phyloP scores from a whole-genome alignment of 257 asterid species.

The Capsicum chinense region DNA sequence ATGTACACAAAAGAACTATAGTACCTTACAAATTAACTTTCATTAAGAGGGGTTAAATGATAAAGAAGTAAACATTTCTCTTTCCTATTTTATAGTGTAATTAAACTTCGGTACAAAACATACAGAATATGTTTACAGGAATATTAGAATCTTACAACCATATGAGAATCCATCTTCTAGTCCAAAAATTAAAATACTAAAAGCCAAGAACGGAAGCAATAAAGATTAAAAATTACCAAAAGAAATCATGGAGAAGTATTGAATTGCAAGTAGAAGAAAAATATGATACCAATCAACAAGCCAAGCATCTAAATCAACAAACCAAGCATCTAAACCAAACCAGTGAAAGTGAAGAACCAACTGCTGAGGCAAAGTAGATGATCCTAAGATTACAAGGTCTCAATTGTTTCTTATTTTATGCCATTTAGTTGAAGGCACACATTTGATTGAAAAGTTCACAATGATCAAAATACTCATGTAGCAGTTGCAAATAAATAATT shows the following conservation, averaged over 20 bases:
- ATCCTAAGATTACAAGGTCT: slow-evolving; percentile 19
- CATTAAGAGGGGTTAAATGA: too few relatives aligned
- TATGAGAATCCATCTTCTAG: not conserved
- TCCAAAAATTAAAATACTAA: not conserved
- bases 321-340: slow-evolving; percentile 17
- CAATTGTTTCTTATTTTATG: not conserved
- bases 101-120: too few relatives aligned
- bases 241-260: not conserved
- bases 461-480: not conserved
- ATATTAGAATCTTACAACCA: not conserved
- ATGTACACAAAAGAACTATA: not conserved
- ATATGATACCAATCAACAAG: slow-evolving; percentile 4
- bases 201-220: not conserved
- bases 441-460: not conserved
- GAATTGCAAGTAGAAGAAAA: not conserved
- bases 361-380: slow-evolving; percentile 4
- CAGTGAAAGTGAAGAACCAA: slow-evolving; percentile 26
- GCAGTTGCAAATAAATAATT: not conserved
- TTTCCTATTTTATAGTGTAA: too few relatives aligned
- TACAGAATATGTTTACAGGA: not conserved
- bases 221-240: not conserved
- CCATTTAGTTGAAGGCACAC: not conserved
- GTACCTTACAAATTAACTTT: not conserved
- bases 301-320: not conserved
- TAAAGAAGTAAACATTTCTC: too few relatives aligned